Percentiles rank a stretch among this genome's conserved stretches.
Conservation (phyloP, 2,329 filamentous ascomycete species). For the Penicillium sp. region DNA sequence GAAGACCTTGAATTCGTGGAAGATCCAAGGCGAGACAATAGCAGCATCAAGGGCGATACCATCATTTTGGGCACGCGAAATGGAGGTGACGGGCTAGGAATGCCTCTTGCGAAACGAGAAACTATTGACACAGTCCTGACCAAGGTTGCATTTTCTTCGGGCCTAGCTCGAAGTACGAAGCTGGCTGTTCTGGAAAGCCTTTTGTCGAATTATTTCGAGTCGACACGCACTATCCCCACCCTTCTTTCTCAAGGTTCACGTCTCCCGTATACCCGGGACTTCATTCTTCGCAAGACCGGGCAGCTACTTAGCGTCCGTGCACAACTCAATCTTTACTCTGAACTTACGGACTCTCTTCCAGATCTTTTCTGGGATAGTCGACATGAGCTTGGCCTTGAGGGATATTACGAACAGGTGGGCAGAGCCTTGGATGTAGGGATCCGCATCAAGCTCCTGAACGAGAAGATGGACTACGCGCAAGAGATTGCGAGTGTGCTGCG, state of each 20-base stretch:
- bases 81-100: slow-evolving; percentile 19
- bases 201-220: slow-evolving; percentile 79
- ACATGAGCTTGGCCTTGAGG: slow-evolving; percentile 84
- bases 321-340: slow-evolving; percentile 93
- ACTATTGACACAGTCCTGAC: slow-evolving; percentile 68
- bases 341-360: slow-evolving; percentile 89
- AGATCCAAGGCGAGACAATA: slow-evolving; percentile 69
- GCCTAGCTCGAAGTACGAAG: slow-evolving; percentile 88
- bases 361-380: slow-evolving; percentile 96
- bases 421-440: slow-evolving; percentile 86
- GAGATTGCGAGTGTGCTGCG: slow-evolving; percentile 88
- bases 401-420: slow-evolving; percentile 92
- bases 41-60: slow-evolving; percentile 78
- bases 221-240: slow-evolving; percentile 76
- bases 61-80: slow-evolving; percentile 81
- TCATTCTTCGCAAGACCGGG: slow-evolving; percentile 90
- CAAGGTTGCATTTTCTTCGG: slow-evolving; percentile 95
- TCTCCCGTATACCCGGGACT: slow-evolving; percentile 65
- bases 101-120: slow-evolving; percentile 28
- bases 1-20: slow-evolving; percentile 87
- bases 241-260: slow-evolving; percentile 68
- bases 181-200: slow-evolving; percentile 85
- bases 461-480: slow-evolving; percentile 96
- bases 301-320: slow-evolving; percentile 86
- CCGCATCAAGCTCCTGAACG: slow-evolving; percentile 85